Evolutionary conservation across 257 asterid genomes (phyloP).

Genomic region (Leptodermis oblonga): DNA sequence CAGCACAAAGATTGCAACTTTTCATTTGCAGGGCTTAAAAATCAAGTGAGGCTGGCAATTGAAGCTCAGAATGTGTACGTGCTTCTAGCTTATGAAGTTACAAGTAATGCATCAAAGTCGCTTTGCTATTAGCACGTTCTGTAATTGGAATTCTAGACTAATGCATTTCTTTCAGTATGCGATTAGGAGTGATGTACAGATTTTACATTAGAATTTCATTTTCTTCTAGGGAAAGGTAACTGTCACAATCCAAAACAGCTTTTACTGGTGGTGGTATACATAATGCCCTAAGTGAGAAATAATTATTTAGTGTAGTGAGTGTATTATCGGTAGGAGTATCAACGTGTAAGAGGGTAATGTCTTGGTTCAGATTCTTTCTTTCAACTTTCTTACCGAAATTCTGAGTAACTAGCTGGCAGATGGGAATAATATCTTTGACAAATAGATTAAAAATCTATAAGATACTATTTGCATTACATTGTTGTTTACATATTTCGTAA

Average conservation of each 20-base stretch:
- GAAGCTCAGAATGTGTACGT: conserved; percentile 80
- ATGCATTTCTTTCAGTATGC: not conserved
- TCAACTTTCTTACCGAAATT: not conserved
- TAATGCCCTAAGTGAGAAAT: not conserved
- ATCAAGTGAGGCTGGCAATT: conserved; percentile 94
- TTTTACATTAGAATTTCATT: not conserved
- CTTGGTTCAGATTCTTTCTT: not conserved
- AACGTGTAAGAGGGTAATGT: not conserved
- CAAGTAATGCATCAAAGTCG: not conserved
- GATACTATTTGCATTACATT: not conserved
- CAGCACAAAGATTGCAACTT: conserved; percentile 96
- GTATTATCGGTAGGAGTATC: not conserved
- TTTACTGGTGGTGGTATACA: not conserved
- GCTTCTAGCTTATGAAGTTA: conserved; percentile 7
- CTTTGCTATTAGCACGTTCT: conserved; percentile 9
- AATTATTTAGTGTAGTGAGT: not conserved
- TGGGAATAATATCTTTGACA: not conserved
- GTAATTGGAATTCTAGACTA: not conserved
- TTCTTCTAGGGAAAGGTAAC: not conserved
- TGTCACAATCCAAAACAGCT: not conserved
- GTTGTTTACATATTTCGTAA: not conserved
- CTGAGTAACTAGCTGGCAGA: not conserved
- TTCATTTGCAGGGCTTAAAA: conserved; percentile 97
- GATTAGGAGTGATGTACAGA: not conserved
- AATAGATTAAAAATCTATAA: not conserved